Base-by-base conservation (phyloP, 202 grass and related monocot species). In the Miscanthus sacchariflorus region DNA sequence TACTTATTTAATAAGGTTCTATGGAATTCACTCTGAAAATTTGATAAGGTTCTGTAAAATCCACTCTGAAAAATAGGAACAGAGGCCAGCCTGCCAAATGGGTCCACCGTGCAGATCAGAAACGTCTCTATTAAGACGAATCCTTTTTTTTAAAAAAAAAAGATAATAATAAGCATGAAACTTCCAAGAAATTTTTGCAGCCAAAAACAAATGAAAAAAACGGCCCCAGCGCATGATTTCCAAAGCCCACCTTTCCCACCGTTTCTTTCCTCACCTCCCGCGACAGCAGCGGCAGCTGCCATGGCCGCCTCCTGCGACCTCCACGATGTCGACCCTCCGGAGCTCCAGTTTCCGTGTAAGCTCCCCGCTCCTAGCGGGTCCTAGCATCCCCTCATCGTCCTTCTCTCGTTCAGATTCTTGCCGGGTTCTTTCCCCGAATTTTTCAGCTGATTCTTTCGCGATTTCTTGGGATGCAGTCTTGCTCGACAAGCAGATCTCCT, bases 291-390 rank as follows among this genome's bases (percentile, higher is more conserved):
- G 6, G 18, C 68, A 46, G 77, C 83, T 33, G 78, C 68, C 90
- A 91, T 88, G 90, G 85, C 90, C 78, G 88, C 79, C 88, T 78
- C 94, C 79, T 36, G 79, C 69, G 94, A 90, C 69, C 90, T 99
- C 72, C 93, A 95, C 72, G 90, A 84, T 76, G 93, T 99, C 84
- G 91, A 97, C 30, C 97, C 94, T 4, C 75, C 54, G 14, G 97
- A 99, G 84, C 93, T 99, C 77, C 91, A 97, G 91, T 99, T 99
- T 84, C 86, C 97, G 77, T 92, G 97, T 99, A 91, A 87, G 83
- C 74, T 73, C 71, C 65, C 35, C 45, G 45, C 7, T 13, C 46
- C 21, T 72, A n/a, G 3, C 24, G 27, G 15, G 74, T 56, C 38
- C 59, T 68, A 8, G 38, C 27, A 30, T 35, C 25, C 65, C 52